These are phyloP conservation scores for Mortierella antarctica DNA, from an alignment of 192 early-diverging fungal genomes.

Conservation along the genomic window DNA sequence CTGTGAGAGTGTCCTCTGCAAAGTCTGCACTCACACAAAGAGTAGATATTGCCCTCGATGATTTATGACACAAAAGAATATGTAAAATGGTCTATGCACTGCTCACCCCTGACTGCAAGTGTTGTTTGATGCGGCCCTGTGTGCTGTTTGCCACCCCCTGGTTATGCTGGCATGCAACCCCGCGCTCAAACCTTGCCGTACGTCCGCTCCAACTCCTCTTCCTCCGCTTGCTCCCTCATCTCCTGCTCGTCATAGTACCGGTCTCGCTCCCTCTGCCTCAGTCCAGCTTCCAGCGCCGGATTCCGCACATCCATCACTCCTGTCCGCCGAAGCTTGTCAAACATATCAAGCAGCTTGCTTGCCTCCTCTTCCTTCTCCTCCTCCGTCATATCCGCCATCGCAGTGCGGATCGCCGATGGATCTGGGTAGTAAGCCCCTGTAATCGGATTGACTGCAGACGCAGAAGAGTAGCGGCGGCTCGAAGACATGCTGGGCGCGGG, in stretches of 20 bases:
- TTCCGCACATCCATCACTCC: slow-evolving; percentile 89
- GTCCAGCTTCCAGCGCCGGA: slow-evolving; percentile 69
- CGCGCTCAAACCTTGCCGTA: slow-evolving; percentile 25
- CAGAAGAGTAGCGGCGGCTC: slow-evolving; percentile 12
- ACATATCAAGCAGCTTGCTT: slow-evolving; percentile 91
- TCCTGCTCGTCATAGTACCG: slow-evolving; percentile 49
- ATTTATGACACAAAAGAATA: too few species aligned
- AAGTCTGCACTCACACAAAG: too few species aligned
- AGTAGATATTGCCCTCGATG: too few species aligned
- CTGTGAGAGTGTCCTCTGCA: too few species aligned
- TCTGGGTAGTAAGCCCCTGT: slow-evolving; percentile 80
- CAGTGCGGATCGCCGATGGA: slow-evolving; percentile 45
- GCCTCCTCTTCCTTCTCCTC: slow-evolving; percentile 98
- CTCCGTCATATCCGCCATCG: slow-evolving; percentile 88
- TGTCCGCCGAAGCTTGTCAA: slow-evolving; percentile 92
- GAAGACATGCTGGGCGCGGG: not conserved
- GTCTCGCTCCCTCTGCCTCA: slow-evolving; percentile 41
- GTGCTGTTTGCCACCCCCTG: not conserved
- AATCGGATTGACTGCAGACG: slow-evolving; percentile 80
- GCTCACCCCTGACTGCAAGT: too few species aligned
- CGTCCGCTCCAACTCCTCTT: slow-evolving; percentile 29
- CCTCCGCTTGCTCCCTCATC: slow-evolving; percentile 35
- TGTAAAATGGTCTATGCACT: too few species aligned
- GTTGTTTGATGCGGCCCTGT: too few species aligned
- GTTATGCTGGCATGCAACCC: not conserved